Percentiles rank a stretch among this genome's conserved stretches.
Evolutionary conservation across 2,329 filamentous ascomycete genomes (phyloP).

Genomic region (Aspergillus niger): DNA sequence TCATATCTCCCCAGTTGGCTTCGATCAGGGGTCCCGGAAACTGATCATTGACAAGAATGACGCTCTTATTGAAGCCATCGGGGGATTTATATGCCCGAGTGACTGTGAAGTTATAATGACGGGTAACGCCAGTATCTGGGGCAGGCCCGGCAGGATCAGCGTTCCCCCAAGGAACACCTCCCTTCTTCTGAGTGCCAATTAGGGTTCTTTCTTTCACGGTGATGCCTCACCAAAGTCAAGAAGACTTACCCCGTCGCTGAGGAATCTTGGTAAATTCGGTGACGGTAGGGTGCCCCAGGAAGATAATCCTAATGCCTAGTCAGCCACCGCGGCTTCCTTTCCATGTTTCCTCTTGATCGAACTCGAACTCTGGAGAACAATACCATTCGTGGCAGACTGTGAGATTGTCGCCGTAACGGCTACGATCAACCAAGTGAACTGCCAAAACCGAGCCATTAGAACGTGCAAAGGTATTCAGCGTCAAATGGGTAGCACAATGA

Average conservation of each 20-base stretch:
- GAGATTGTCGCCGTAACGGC: too few relatives aligned
- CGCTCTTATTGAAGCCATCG: conserved; percentile 30
- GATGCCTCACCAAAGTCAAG: not conserved
- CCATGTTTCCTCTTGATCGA: too few relatives aligned
- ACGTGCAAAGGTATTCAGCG: too few relatives aligned
- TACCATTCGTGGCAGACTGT: not conserved
- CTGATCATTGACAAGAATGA: conserved; percentile 31
- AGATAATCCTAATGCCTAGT: too few relatives aligned
- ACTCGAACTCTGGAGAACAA: not conserved
- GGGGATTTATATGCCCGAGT: conserved; percentile 27
- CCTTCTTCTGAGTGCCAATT: not conserved
- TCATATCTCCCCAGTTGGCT: conserved; percentile 39
- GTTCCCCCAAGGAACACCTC: not conserved
- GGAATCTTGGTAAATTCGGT: not conserved
- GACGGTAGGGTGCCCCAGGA: not conserved
- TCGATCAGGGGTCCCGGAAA: conserved; percentile 38
- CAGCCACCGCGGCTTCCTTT: too few relatives aligned
- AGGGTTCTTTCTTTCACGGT: not conserved
- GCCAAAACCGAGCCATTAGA: too few relatives aligned
- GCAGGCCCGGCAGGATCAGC: not conserved
- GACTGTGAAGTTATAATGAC: conserved; percentile 34
- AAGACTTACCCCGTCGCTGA: not conserved
- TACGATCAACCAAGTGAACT: too few relatives aligned
- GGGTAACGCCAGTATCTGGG: conserved; percentile 28
- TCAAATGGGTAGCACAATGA: too few relatives aligned